Percentiles rank a stretch among this genome's conserved stretches.
phyloP scores from a whole-genome alignment of 164 flowering plant genomes.

The Buxus sempervirens region DNA sequence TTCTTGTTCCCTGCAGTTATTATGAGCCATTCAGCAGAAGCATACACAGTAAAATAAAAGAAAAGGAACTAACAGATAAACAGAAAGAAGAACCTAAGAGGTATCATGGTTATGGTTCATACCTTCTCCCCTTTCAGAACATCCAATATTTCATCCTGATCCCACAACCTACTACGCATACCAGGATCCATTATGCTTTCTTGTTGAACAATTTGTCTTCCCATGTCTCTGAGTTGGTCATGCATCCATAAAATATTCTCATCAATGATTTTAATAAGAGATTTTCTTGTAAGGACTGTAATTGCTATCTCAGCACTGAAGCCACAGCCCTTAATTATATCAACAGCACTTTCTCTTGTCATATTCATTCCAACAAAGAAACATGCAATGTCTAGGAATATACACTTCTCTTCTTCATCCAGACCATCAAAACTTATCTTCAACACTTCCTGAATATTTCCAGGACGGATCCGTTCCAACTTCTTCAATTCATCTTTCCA shows the following conservation, averaged over 20 bases:
- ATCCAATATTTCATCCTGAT: constrained; percentile 23
- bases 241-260: constrained; percentile 21
- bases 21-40: not conserved
- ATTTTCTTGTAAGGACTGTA: constrained; percentile 23
- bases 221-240: constrained; percentile 25
- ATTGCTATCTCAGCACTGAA: constrained; percentile 27
- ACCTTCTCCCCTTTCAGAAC: constrained; percentile 29
- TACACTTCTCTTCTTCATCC: constrained; percentile 28
- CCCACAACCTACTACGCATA: constrained; percentile 48
- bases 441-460: constrained; percentile 28
- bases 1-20: not conserved
- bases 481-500: constrained; percentile 34
- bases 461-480: constrained; percentile 26
- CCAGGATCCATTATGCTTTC: constrained; percentile 30
- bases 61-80: not conserved
- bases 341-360: constrained; percentile 29
- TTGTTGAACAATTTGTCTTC: constrained; percentile 12
- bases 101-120: not conserved
- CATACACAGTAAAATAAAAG: not conserved
- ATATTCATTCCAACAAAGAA: constrained; percentile 31
- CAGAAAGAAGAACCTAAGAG: not conserved
- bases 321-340: constrained; percentile 36
- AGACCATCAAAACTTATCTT: constrained; percentile 44
- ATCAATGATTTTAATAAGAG: constrained; percentile 30
- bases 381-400: constrained; percentile 50